Percentiles rank a stretch among this genome's conserved stretches.
Evolutionary conservation across 371 early-diverging fungal genomes (phyloP).

Genomic region (Syncephalastrum racemosum): DNA sequence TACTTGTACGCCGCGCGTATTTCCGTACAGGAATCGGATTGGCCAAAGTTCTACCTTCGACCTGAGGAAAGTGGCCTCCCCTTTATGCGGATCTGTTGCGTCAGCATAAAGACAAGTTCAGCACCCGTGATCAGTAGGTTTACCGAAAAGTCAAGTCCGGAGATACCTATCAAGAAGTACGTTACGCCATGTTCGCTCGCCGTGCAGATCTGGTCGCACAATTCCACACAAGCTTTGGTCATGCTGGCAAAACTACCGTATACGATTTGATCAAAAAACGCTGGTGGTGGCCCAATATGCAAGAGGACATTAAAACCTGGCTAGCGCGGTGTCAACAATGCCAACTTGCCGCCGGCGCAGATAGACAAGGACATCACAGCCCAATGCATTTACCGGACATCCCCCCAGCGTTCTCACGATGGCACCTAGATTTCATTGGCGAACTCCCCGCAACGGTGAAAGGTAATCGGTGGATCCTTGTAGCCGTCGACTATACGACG

Average conservation of each 20-base stretch:
- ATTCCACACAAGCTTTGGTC: constrained; percentile 23
- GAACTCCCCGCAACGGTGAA: constrained; percentile 16
- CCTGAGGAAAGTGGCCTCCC: too few species aligned
- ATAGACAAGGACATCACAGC: not conserved
- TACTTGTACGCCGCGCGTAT: not conserved
- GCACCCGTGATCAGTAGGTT: not conserved
- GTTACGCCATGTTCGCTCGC: constrained; percentile 5
- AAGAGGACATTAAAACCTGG: constrained; percentile 6
- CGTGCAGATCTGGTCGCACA: constrained; percentile 10
- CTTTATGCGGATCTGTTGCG: too few species aligned
- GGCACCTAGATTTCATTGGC: constrained; percentile 30
- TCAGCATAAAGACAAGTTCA: too few species aligned
- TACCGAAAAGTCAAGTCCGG: constrained; percentile 5
- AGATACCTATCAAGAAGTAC: constrained; percentile 2
- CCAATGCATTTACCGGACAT: not conserved
- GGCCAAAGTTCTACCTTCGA: too few species aligned
- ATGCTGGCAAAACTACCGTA: constrained; percentile 6
- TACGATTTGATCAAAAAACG: constrained; percentile 12
- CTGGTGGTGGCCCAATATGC: constrained; percentile 27
- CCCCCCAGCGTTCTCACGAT: constrained; percentile 5
- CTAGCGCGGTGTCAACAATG: not conserved
- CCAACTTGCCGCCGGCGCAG: constrained; percentile 3
- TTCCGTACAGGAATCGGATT: constrained; percentile 2
- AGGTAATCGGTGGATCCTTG: constrained; percentile 20
- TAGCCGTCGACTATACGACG: constrained; percentile 39